Percentiles rank a stretch among this genome's conserved stretches.
phyloP scores from a whole-genome alignment of 2,329 filamentous ascomycete species.

The Xylaria sp. region DNA sequence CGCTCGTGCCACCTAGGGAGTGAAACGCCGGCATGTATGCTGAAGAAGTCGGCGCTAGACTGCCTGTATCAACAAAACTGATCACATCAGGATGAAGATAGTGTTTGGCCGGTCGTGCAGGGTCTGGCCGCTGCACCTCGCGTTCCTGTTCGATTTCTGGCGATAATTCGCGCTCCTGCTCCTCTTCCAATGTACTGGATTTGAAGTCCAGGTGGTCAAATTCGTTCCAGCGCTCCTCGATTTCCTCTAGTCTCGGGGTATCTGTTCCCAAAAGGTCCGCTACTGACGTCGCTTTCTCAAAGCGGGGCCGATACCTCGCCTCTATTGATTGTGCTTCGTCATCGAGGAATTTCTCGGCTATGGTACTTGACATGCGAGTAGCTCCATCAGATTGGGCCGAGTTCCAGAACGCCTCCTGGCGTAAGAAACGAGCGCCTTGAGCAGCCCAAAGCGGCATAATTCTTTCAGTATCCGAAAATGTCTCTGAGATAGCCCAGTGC shows the following conservation, averaged over 20 bases:
- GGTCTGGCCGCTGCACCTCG: conserved; percentile 13
- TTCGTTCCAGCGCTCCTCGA: conserved; percentile 12
- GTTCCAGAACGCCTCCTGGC: conserved; percentile 21
- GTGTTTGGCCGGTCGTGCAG: conserved; percentile 9
- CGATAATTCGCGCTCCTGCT: conserved; percentile 28
- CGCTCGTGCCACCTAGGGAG: conserved; percentile 4
- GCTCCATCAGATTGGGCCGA: not conserved
- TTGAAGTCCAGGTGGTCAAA: conserved; percentile 14
- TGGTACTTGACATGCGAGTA: not conserved
- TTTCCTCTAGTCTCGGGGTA: not conserved
- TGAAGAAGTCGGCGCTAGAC: not conserved
- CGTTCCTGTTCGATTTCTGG: conserved; percentile 25
- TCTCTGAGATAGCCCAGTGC: conserved; percentile 23
- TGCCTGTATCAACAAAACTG: conserved; percentile 7
- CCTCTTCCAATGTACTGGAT: conserved; percentile 20
- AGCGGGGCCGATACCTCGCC: conserved; percentile 12
- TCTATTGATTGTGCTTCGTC: conserved; percentile 19
- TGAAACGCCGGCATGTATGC: conserved; percentile 22
- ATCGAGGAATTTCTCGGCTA: conserved; percentile 12
- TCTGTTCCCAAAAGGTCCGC: not conserved
- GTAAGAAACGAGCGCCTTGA: conserved; percentile 20
- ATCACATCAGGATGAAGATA: conserved; percentile 10
- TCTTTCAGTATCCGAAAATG: conserved; percentile 15
- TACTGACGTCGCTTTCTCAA: not conserved
- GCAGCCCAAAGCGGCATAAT: conserved; percentile 25